A percentile compares a stretch with the other conserved stretches of the same genome.
Evolutionary conservation across 495 filamentous ascomycete species (phyloP).

Genomic region (Sordaria brevicollis): DNA sequence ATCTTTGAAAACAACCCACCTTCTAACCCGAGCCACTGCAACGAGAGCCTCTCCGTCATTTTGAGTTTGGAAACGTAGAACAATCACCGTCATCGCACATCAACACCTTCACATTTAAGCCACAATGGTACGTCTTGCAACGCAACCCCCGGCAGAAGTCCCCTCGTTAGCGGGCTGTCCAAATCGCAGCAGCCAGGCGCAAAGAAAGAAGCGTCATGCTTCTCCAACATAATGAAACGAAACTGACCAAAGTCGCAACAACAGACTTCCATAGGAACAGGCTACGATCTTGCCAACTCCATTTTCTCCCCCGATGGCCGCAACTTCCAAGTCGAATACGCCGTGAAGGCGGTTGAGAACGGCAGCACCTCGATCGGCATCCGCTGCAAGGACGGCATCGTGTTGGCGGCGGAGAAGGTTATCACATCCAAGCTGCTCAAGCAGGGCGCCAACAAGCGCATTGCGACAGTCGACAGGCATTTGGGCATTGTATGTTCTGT

Average conservation of each 20-base stretch:
- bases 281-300: conserved; percentile 98
- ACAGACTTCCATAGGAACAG: conserved; percentile 98
- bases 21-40: not conserved
- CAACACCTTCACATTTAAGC: not conserved
- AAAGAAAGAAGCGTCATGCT: not conserved
- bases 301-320: conserved; percentile 98
- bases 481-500: conserved; percentile 67
- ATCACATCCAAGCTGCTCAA: conserved; percentile 92
- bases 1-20: not conserved
- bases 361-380: conserved; percentile 95
- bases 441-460: conserved; percentile 87
- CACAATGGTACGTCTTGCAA: conserved; percentile 11
- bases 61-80: not conserved
- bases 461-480: conserved; percentile 88
- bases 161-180: not conserved
- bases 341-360: conserved; percentile 96
- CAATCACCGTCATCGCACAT: not conserved
- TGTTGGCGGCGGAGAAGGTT: conserved; percentile 94
- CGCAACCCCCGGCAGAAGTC: not conserved
- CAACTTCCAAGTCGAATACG: conserved; percentile 99
- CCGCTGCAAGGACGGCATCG: conserved; percentile 92
- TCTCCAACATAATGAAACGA: not conserved
- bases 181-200: not conserved
- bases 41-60: not conserved
- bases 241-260: conserved; percentile 1